A percentile compares a stretch with the other conserved stretches of the same genome.
phyloP scores from a whole-genome alignment of 306 rosid genomes.

The Adenanthera pavonina region DNA sequence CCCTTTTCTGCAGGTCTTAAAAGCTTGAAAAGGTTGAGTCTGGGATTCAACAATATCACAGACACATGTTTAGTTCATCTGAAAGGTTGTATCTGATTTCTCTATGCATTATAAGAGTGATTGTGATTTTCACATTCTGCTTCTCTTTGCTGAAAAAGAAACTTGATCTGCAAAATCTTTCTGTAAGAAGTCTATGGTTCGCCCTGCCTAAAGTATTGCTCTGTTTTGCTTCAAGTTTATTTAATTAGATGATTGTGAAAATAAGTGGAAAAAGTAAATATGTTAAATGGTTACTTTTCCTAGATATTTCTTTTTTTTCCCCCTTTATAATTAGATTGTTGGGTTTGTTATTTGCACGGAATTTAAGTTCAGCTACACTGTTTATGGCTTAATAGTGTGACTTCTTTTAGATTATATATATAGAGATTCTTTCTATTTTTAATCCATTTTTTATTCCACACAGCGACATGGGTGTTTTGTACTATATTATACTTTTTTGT shows the following conservation, averaged over 20 bases:
- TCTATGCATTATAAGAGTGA: slow-evolving; percentile 1
- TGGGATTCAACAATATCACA: slow-evolving; percentile 75
- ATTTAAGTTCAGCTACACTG: too few relatives aligned
- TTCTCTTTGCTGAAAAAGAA: slow-evolving; percentile 24
- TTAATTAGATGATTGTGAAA: neutral
- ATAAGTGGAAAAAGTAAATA: neutral
- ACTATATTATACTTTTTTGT: neutral
- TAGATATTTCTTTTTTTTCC: neutral
- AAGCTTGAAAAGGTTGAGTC: slow-evolving; percentile 72
- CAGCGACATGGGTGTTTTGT: neutral
- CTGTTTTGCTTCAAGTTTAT: slow-evolving; percentile 16
- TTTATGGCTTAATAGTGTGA: too few relatives aligned
- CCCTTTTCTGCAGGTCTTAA: slow-evolving; percentile 67
- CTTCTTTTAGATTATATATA: too few relatives aligned
- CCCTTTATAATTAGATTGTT: too few relatives aligned
- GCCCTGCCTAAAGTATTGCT: neutral
- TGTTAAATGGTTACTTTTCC: neutral
- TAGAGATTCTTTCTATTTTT: neutral
- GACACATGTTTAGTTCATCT: slow-evolving; percentile 78
- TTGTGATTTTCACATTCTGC: slow-evolving; percentile 30
- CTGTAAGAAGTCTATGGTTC: too few relatives aligned
- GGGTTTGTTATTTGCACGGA: too few relatives aligned
- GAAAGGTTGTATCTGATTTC: slow-evolving; percentile 60
- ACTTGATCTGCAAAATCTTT: slow-evolving; percentile 22
- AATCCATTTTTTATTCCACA: neutral